A percentile compares a stretch with the other conserved stretches of the same genome.
phyloP scores from a whole-genome alignment of 306 rosid species.

The Prunus mume region DNA sequence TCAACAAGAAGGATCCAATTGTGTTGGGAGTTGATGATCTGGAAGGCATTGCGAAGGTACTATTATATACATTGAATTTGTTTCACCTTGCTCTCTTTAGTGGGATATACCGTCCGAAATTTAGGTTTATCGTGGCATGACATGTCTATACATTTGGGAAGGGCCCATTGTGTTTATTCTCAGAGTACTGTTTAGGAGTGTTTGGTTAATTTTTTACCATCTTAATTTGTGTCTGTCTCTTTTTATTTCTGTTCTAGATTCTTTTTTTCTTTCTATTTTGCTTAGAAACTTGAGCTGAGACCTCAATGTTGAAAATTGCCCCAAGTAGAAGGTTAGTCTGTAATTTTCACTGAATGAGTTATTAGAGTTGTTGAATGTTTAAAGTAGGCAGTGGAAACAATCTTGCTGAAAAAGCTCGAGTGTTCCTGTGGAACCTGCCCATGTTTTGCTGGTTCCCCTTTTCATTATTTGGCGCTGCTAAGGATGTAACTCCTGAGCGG shows the following conservation, averaged over 20 bases:
- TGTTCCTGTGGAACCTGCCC: not conserved
- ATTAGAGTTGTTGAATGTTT: not conserved
- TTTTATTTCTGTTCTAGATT: not conserved
- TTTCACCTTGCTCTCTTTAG: not conserved
- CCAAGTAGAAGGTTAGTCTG: not conserved
- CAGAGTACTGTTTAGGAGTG: not conserved
- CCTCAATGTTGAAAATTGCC: not conserved
- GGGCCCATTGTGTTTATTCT: not conserved
- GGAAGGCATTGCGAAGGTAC: slow-evolving; percentile 91
- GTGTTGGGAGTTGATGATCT: slow-evolving; percentile 90
- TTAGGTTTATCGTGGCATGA: slow-evolving; percentile 1
- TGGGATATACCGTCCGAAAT: slow-evolving; percentile 1
- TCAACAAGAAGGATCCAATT: slow-evolving; percentile 97
- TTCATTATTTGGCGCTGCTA: not conserved
- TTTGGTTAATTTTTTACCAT: not conserved
- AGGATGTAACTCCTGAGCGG: not conserved
- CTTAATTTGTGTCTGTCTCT: not conserved
- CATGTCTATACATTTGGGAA: not conserved
- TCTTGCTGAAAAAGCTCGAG: not conserved
- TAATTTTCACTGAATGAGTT: not conserved
- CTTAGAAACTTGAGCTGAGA: not conserved
- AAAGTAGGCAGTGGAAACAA: not conserved
- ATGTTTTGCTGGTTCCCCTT: not conserved
- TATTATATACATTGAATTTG: not conserved
- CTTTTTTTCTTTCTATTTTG: not conserved